Evolutionary conservation across 176 grass and related monocot genomes (phyloP), one percentile per base, ranked within the genome.

Genomic region (Aegilops sharonensis): DNA sequence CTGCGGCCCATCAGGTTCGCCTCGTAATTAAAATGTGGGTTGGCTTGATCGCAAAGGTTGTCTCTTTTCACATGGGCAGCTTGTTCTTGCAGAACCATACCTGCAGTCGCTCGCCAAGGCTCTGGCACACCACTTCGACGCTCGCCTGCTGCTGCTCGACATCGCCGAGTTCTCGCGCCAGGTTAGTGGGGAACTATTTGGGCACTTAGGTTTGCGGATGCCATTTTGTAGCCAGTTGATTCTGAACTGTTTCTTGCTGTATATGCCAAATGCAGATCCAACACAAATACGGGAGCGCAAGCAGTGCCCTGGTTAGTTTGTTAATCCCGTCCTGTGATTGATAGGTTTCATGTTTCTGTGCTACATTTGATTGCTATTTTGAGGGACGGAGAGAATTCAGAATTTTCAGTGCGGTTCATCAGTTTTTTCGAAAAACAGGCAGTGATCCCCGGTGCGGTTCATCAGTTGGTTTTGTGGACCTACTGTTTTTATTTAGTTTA

Each of bases 61-160:
- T 78, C n/a, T 78, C 36, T 84, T 82, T 76, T 87, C 11, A 73
- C 24, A 9, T 3, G 11, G 10, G 0, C 0, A 3, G 32, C 20
- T 34, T 69, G 10, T 48, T 79, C 17, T 75, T 86, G 71, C 81
- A 98, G 96, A 98, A 85, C 59, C 14, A 14, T 98, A 91, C 83
- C 93, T 92, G 21, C 83, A 87, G 39, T 84, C 87, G 72, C 93
- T 98, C 43, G 88, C 82, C 4, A 98, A 92, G 78, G 93, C 92
- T 74, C 9, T 98, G n/a, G 88, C 97, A 2, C 85, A 98, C 84
- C 83, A 87, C 37, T 98, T 88, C 65, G 84, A 84, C 52, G 88
- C 90, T 30, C 91, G 81, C 25, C 65, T 98, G 80, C 77, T 98
- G 20, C 45, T 72, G 80, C 90, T 98, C 31, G 90, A 98, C 88